Conservation (phyloP, 1,284 basidiomycete genomes). For the Lignosus rhinocerotis region DNA sequence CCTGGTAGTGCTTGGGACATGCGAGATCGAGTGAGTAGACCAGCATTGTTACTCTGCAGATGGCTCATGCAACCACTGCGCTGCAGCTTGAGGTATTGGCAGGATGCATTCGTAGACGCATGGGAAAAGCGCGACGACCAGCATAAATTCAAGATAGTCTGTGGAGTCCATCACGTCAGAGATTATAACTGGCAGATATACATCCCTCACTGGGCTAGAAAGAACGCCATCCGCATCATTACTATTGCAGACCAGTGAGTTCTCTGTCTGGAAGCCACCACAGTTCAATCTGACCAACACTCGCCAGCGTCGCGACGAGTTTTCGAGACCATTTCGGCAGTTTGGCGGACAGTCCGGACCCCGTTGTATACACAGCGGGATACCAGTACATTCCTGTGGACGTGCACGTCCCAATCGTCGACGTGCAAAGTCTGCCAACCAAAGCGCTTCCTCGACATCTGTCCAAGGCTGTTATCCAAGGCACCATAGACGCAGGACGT, state of each 20-base stretch:
- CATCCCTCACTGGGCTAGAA: conserved; percentile 38
- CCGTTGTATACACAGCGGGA: conserved; percentile 30
- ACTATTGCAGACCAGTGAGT: conserved; percentile 40
- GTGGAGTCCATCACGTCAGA: conserved; percentile 38
- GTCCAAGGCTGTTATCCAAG: conserved; percentile 40
- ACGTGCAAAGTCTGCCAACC: conserved; percentile 30
- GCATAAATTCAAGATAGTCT: conserved; percentile 41
- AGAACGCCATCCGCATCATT: conserved; percentile 37
- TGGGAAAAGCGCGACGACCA: conserved; percentile 37
- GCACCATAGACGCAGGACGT: conserved; percentile 33
- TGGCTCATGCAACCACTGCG: background rate
- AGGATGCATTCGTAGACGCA: conserved; percentile 31
- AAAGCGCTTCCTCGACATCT: conserved; percentile 27
- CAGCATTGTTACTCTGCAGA: no score
- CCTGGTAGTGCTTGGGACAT: conserved; percentile 39
- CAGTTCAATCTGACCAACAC: background rate
- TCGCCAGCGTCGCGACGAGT: conserved; percentile 32
- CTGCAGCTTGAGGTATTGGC: conserved; percentile 24
- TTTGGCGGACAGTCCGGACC: conserved; percentile 34
- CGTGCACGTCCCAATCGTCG: conserved; percentile 38
- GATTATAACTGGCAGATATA: conserved; percentile 34
- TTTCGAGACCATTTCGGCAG: conserved; percentile 35
- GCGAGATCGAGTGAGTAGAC: conserved; percentile 36
- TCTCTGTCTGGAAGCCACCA: background rate
- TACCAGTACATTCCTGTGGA: conserved; percentile 40